Evolutionary conservation across 108 stramenopile genomes (phyloP).

Genomic region (Conticribra weissflogii): DNA sequence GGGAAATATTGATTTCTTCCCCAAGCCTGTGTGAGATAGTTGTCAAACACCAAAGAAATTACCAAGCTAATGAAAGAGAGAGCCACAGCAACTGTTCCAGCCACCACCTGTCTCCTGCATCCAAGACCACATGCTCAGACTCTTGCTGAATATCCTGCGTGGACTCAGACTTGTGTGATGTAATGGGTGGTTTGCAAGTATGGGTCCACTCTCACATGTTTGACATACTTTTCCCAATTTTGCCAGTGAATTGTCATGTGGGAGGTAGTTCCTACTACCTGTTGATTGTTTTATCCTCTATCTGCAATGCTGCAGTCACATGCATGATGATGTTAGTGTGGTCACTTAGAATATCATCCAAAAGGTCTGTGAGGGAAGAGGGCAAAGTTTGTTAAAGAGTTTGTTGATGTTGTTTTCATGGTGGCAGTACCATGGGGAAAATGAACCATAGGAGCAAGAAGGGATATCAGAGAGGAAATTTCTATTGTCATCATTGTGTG

Average conservation of each 20-base stretch:
- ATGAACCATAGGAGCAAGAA: neutral
- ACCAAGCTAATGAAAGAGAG: conserved; percentile 15
- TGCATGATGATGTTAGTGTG: neutral
- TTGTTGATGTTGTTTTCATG: neutral
- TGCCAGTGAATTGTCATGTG: neutral
- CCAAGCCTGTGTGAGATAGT: neutral
- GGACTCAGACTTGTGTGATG: neutral
- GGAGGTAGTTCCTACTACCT: conserved; percentile 10
- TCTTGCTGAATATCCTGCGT: conserved; percentile 2
- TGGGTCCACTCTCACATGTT: conserved; percentile 10
- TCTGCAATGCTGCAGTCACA: conserved; percentile 7
- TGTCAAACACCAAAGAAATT: neutral
- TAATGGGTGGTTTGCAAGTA: conserved; percentile 2
- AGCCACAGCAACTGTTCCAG: conserved; percentile 10
- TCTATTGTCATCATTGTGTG: too few relatives aligned
- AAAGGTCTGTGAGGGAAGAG: neutral
- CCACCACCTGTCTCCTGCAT: neutral
- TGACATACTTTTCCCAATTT: neutral
- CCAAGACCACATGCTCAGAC: neutral
- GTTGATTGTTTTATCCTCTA: neutral
- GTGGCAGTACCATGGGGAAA: neutral
- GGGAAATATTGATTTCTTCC: neutral
- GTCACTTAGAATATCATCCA: conserved; percentile 1
- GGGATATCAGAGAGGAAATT: conserved; percentile 1
- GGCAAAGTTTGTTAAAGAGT: neutral